Base-by-base conservation (phyloP, 2,329 filamentous ascomycete genomes). In the Aureobasidium namibiae region DNA sequence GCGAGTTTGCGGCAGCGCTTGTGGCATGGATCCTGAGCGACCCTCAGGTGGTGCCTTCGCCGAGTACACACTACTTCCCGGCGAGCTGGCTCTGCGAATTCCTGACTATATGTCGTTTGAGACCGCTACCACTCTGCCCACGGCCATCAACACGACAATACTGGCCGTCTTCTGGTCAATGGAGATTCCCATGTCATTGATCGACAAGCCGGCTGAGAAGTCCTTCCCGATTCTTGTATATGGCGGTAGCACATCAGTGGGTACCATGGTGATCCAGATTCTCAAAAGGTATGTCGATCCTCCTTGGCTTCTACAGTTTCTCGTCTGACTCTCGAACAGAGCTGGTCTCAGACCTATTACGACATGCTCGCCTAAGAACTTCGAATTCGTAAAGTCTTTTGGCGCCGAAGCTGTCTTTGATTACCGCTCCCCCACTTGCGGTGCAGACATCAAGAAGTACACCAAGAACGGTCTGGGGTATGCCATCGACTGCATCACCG, bases 321-420 rank as follows among this genome's bases (percentile, higher is more conserved):
- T 18, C 7, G 61, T 29, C 18, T 31, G 38, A 48, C 6, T 53
- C 23, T 36, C 11, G 18, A 14, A 10, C 10, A 71, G 69, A 14
- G 62, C 74, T 14, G 77, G 78, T 0, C 67, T 73, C 16, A 68
- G 61, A 0, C 71, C 75, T 3, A 73, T 80, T n/a, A 69, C 76
- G 0, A 79, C 77, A 1, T 77, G 74, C 62, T 78, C 77, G 0
- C 70, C 74, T 0, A 56, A 61, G 34, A 80, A 78, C 62, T 72
- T 72, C 53, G 71, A 72, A 2, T 69, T 78, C 1, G 74, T 60
- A n/a, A 68, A 70, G 36, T 60, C 59, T 0, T 73, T 69, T 33
- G 80, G 80, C 1, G 80, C 80, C 1, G 72, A 70, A 5, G 65
- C 67, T 4, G 70, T 68, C 5, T 79, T 81, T 63, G 77, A 82